A percentile compares a stretch with the other conserved stretches of the same genome.
These are phyloP conservation scores for Suillus clintonianus DNA, from an alignment of 768 basidiomycete species.

Conservation along the genomic window DNA sequence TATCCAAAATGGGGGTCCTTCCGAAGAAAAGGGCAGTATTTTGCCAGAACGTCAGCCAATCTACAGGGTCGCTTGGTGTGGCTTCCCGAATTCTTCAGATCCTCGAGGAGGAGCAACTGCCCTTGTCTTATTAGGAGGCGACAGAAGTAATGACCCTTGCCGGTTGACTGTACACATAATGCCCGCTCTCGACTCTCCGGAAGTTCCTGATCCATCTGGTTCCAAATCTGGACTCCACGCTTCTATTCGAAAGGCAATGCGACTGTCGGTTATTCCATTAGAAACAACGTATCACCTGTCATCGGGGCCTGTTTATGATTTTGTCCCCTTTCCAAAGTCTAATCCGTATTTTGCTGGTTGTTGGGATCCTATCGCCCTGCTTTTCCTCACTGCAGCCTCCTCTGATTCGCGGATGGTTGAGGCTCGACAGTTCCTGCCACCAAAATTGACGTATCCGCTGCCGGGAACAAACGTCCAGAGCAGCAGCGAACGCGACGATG, in stretches of 20 bases:
- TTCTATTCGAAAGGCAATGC: constrained; percentile 62
- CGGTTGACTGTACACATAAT: constrained; percentile 73
- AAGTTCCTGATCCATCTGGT: constrained; percentile 36
- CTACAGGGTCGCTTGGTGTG: constrained; percentile 85
- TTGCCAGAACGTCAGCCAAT: constrained; percentile 63
- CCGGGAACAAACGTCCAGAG: constrained; percentile 2
- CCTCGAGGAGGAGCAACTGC: constrained; percentile 71
- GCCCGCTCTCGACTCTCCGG: constrained; percentile 61
- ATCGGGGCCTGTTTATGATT: constrained; percentile 69
- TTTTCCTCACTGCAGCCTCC: constrained; percentile 58
- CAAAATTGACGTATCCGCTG: constrained; percentile 35
- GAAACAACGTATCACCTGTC: constrained; percentile 61
- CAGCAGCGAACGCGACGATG: not conserved
- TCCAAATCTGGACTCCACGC: constrained; percentile 28
- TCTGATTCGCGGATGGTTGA: constrained; percentile 53
- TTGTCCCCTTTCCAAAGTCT: constrained; percentile 67
- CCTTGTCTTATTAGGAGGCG: constrained; percentile 78
- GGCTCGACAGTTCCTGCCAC: constrained; percentile 74
- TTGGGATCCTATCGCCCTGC: constrained; percentile 68
- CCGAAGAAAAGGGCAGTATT: constrained; percentile 15
- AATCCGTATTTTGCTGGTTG: constrained; percentile 69
- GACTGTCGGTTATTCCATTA: constrained; percentile 52
- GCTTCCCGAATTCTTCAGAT: constrained; percentile 66
- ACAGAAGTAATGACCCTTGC: constrained; percentile 48
- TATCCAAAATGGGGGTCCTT: constrained; percentile 18